Percentiles rank a stretch among this genome's conserved stretches.
These are phyloP conservation scores for Heterobasidion parviporum DNA, from an alignment of 1,284 basidiomycete genomes.

Conservation along the genomic window DNA sequence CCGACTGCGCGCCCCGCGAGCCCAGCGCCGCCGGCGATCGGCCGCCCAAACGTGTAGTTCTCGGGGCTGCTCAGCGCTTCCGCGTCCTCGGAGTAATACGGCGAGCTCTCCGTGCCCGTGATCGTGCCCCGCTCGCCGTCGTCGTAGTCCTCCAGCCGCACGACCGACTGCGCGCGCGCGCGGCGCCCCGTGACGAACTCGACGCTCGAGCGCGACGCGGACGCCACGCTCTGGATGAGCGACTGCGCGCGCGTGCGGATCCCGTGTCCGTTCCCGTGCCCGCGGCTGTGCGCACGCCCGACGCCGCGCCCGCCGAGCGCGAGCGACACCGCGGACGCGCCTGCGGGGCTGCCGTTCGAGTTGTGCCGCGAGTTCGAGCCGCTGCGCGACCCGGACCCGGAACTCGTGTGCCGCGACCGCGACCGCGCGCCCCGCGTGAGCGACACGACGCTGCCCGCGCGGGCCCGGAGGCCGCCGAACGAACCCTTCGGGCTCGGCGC, in stretches of 20 bases:
- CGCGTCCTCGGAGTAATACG: constrained; percentile 36
- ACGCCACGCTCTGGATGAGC: constrained; percentile 52
- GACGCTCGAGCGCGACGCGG: constrained; percentile 51
- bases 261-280: constrained; percentile 14
- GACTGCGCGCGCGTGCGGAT: constrained; percentile 50
- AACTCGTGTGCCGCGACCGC: constrained; percentile 16
- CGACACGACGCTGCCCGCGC: constrained; percentile 26
- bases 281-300: neutral
- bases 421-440: constrained; percentile 11
- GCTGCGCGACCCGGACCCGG: constrained; percentile 18
- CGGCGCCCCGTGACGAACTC: constrained; percentile 42
- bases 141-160: constrained; percentile 32
- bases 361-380: neutral
- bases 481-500: constrained; percentile 51
- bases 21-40: constrained; percentile 24
- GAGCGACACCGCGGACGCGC: constrained; percentile 14
- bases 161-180: constrained; percentile 46
- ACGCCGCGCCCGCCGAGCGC: constrained; percentile 26
- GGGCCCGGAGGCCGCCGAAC: constrained; percentile 36
- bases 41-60: constrained; percentile 63
- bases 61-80: constrained; percentile 37
- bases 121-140: neutral
- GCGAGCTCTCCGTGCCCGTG: constrained; percentile 14
- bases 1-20: constrained; percentile 14
- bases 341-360: constrained; percentile 19